Conservation (phyloP, 2,329 filamentous ascomycete genomes). For the Mollisiaceae sp. region DNA sequence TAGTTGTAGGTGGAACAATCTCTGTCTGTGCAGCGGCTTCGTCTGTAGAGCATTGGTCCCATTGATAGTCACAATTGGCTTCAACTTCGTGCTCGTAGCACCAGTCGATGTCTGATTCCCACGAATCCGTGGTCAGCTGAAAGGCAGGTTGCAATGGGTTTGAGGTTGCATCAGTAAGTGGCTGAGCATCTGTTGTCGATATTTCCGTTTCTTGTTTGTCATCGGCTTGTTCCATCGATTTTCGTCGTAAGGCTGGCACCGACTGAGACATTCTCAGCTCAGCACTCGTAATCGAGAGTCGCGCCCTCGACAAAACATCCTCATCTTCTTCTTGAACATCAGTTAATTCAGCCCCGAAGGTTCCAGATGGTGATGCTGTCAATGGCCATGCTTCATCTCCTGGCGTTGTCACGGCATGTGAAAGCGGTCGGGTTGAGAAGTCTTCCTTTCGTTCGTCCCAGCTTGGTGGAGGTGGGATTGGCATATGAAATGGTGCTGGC, state of each 20-base stretch:
- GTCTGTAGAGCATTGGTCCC: conserved; percentile 64
- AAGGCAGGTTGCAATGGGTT: conserved; percentile 24
- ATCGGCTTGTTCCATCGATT: conserved; percentile 48
- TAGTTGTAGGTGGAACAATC: conserved; percentile 27
- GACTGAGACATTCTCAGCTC: conserved; percentile 40
- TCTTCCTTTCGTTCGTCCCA: conserved; percentile 39
- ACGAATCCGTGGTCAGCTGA: conserved; percentile 47
- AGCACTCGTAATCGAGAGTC: conserved; percentile 33
- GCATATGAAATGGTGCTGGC: conserved; percentile 48
- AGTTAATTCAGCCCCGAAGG: conserved; percentile 49
- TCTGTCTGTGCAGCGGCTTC: conserved; percentile 36
- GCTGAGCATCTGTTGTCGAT: conserved; percentile 28
- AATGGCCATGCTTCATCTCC: conserved; percentile 54
- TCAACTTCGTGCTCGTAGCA: conserved; percentile 73
- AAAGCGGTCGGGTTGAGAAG: conserved; percentile 33
- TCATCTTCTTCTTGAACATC: conserved; percentile 70
- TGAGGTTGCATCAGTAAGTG: conserved; percentile 17
- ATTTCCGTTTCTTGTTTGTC: conserved; percentile 36
- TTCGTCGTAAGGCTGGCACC: conserved; percentile 43
- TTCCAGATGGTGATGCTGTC: conserved; percentile 33
- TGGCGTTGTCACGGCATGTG: conserved; percentile 51
- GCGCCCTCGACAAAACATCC: conserved; percentile 40
- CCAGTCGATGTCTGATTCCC: conserved; percentile 74
- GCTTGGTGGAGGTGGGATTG: conserved; percentile 27
- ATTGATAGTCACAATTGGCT: conserved; percentile 69